Evolutionary conservation across 306 rosid genomes (phyloP).

Genomic region (Cicer yamashitae): DNA sequence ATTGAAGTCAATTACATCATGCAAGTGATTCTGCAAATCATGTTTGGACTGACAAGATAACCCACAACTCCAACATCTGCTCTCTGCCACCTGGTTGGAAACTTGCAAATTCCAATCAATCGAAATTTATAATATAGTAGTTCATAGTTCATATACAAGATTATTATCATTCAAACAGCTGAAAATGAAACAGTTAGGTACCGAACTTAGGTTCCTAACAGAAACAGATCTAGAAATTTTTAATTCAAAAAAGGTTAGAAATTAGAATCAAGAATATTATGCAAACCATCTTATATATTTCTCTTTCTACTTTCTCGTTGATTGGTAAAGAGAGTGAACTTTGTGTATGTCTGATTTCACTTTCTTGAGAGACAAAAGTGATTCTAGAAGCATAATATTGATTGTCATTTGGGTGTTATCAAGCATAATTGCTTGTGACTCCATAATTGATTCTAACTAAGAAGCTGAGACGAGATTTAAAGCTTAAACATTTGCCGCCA

Average conservation of each 20-base stretch:
- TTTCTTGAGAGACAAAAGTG: not conserved
- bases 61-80: constrained; percentile 86
- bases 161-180: not conserved
- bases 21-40: constrained; percentile 75
- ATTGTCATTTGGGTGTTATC: not conserved
- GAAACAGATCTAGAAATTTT: too few relatives aligned
- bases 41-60: constrained; percentile 55
- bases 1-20: constrained; percentile 51
- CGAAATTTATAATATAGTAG: constrained; percentile 4
- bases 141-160: not conserved
- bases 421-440: not conserved
- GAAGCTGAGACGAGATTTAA: not conserved
- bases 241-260: too few relatives aligned
- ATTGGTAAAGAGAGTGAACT: not conserved
- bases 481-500: not conserved
- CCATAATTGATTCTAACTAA: not conserved
- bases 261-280: too few relatives aligned
- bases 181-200: not conserved
- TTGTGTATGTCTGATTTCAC: not conserved
- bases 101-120: not conserved
- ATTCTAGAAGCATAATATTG: not conserved
- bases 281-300: too few relatives aligned
- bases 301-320: not conserved
- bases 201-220: too few relatives aligned
- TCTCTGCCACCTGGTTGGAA: constrained; percentile 66